These are phyloP conservation scores for Fraxinus platypoda DNA, from an alignment of 305 asterid species.

Conservation along the genomic window DNA sequence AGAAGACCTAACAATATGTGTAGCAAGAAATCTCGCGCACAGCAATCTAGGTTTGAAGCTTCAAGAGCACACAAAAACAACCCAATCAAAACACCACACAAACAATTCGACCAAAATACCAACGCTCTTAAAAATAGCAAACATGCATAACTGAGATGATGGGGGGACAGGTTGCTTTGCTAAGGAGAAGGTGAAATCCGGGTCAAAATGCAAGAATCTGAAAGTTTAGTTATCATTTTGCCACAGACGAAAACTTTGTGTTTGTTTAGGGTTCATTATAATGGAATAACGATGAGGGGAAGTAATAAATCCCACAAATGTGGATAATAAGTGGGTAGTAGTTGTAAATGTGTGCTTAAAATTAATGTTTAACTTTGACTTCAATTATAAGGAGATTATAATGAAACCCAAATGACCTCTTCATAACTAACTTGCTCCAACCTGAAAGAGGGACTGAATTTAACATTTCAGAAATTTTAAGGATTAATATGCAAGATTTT, in stretches of 20 bases:
- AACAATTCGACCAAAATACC: not conserved
- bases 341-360: not conserved
- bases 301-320: not conserved
- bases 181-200: not conserved
- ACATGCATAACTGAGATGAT: not conserved
- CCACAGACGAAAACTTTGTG: not conserved
- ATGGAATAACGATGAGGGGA: not conserved
- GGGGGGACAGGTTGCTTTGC: not conserved
- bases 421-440: not conserved
- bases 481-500: not conserved
- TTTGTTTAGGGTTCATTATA: not conserved
- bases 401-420: not conserved
- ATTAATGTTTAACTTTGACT: not conserved
- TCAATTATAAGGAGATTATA: not conserved
- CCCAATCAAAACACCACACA: not conserved
- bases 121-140: not conserved
- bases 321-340: not conserved
- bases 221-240: not conserved
- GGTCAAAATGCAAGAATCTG: not conserved
- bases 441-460: not conserved
- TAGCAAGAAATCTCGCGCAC: not conserved
- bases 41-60: not conserved
- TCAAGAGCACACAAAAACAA: not conserved
- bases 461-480: not conserved
- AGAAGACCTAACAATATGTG: not conserved